Conservation (phyloP, 2,329 filamentous ascomycete genomes). For the Akanthomyces dipterigenus region DNA sequence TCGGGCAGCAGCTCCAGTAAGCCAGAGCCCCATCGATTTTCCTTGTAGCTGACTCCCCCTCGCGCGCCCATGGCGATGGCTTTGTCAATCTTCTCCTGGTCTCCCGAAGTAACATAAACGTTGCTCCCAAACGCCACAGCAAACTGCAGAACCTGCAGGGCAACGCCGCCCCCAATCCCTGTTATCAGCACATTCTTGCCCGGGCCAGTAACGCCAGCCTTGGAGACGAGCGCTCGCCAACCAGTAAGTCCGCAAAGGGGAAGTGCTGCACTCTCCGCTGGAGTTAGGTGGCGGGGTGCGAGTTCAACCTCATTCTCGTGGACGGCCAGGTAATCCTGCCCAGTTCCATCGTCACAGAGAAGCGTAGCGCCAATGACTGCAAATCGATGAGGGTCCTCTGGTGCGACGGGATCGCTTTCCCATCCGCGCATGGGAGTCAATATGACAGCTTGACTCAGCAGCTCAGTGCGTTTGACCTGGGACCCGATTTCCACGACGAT, state of each 20-base stretch:
- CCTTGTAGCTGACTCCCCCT: conserved; percentile 75
- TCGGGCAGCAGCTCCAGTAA: conserved; percentile 55
- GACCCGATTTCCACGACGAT: conserved; percentile 60
- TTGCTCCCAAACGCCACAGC: conserved; percentile 66
- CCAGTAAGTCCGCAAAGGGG: conserved; percentile 81
- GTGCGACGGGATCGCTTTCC: conserved; percentile 63
- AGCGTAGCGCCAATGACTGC: conserved; percentile 64
- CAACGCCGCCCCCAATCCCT: conserved; percentile 89
- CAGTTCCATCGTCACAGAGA: conserved; percentile 53
- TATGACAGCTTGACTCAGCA: conserved; percentile 63
- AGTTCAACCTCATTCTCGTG: conserved; percentile 67
- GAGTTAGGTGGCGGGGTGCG: conserved; percentile 63
- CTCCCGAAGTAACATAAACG: conserved; percentile 74
- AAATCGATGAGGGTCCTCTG: conserved; percentile 56
- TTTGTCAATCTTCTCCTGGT: conserved; percentile 65
- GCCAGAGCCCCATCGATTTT: conserved; percentile 73
- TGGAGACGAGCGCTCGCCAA: conserved; percentile 79
- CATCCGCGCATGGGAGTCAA: conserved; percentile 75
- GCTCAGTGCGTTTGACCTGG: conserved; percentile 28
- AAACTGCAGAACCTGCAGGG: conserved; percentile 74
- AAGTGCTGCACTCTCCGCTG: conserved; percentile 73
- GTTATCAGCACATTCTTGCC: conserved; percentile 78
- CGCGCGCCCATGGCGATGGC: conserved; percentile 66
- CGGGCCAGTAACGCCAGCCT: conserved; percentile 56
- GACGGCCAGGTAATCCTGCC: conserved; percentile 66